Conservation (phyloP, 768 basidiomycete species). For the Lactarius tabidus region DNA sequence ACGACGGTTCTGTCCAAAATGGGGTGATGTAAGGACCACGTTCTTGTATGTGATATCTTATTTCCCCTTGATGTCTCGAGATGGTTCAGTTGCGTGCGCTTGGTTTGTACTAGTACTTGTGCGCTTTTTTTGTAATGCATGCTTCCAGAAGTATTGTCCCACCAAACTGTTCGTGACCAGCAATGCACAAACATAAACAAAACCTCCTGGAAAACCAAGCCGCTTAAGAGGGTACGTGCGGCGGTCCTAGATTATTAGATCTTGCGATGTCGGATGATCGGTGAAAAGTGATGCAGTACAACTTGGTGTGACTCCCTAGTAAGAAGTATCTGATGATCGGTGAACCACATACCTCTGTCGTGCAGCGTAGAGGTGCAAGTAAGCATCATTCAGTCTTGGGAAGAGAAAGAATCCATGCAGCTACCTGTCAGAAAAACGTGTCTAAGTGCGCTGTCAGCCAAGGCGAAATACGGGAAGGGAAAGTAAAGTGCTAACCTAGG, state of each 20-base stretch:
- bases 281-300: not conserved
- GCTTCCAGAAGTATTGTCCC: not conserved
- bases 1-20: conserved; percentile 10
- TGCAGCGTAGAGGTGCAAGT: too few relatives aligned
- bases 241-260: not conserved
- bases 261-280: not conserved
- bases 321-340: not conserved
- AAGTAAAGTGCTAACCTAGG: too few relatives aligned
- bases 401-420: too few relatives aligned
- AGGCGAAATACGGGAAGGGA: too few relatives aligned
- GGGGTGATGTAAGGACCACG: conserved; percentile 2
- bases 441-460: too few relatives aligned
- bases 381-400: too few relatives aligned
- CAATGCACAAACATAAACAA: not conserved
- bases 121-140: conserved; percentile 15
- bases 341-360: not conserved
- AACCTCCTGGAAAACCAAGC: not conserved
- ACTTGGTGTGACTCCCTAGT: not conserved
- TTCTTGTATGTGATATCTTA: not conserved
- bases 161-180: not conserved
- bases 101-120: conserved; percentile 14
- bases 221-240: not conserved
- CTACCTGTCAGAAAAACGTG: too few relatives aligned
- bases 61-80: not conserved
- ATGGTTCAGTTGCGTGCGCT: not conserved